Percentiles rank a stretch among this genome's conserved stretches.
These are phyloP conservation scores for Leucocoprinus sp. DNA, from an alignment of 768 basidiomycete genomes.

Conservation along the genomic window DNA sequence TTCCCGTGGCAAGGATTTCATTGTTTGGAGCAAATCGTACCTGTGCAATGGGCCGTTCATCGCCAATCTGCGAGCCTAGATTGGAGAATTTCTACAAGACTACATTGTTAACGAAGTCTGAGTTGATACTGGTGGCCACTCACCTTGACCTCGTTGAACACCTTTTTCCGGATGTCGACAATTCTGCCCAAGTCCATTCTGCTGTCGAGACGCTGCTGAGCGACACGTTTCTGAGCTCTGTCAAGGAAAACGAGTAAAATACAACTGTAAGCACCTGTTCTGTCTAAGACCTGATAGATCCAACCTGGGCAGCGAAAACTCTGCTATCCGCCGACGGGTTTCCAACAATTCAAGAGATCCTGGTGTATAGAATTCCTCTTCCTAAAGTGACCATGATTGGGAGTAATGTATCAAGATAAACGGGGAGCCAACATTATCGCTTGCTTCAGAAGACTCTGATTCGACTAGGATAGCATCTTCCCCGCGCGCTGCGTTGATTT, in stretches of 20 bases:
- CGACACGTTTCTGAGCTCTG: conserved; percentile 94
- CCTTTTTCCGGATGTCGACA: conserved; percentile 86
- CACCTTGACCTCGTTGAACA: conserved; percentile 87
- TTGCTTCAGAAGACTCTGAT: conserved; percentile 62
- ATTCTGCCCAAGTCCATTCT: conserved; percentile 80
- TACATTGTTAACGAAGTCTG: not conserved
- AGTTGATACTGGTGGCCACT: conserved; percentile 13
- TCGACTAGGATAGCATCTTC: conserved; percentile 74
- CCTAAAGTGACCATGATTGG: conserved; percentile 31
- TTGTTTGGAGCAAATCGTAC: conserved; percentile 94
- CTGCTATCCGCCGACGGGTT: conserved; percentile 69
- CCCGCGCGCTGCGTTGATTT: conserved; percentile 85
- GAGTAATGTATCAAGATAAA: not conserved
- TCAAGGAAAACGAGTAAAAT: conserved; percentile 29
- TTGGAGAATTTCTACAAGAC: conserved; percentile 72
- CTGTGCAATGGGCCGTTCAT: conserved; percentile 88
- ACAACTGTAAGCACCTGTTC: conserved; percentile 73
- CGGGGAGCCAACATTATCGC: conserved; percentile 25
- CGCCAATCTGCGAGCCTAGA: conserved; percentile 96
- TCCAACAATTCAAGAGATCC: conserved; percentile 69
- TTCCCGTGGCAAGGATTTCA: conserved; percentile 81
- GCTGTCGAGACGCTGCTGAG: conserved; percentile 87
- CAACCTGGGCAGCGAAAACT: conserved; percentile 94
- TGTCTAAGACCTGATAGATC: conserved; percentile 51
- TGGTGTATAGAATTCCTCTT: conserved; percentile 94